Evolutionary conservation across 306 rosid species (phyloP), one percentile per base, ranked within the genome.

Genomic region (Vicia villosa): DNA sequence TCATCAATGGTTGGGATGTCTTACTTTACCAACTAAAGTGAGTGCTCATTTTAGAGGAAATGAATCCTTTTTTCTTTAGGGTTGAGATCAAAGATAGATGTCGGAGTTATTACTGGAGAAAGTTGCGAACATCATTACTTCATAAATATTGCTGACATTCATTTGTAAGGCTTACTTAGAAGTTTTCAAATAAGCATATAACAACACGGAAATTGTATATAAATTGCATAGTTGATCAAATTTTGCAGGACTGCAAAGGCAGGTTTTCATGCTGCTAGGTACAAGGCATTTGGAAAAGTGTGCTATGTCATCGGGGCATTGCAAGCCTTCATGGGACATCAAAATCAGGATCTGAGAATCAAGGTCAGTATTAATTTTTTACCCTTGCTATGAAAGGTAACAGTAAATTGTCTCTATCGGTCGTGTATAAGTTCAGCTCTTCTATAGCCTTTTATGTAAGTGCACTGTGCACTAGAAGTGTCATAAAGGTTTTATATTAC

Each of bases 211-310:
- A 28, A 75, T 78, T 50, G 41, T 72, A 66, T 72, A 68, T 49
- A 63, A 63, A 49, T 70, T 70, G 60, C 34, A 13, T 57, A 17
- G 46, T 56, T 42, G 51, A 34, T 22, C 17, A 41, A 54, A 54
- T 70, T 67, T 79, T 78, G 75, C 79, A 94, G 99, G 91, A 94
- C 95, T 62, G 99, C 99, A 19, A 94, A 90, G 81, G 99, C 97
- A 36, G 99, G 99, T 6, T 94, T 79, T 80, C 80, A 80, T 78
- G 91, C 96, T 73, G 84, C 97, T 68, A 83, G 86, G 65, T 91
- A 87, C 75, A 94, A 94, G 83, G 88, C 81, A 77, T 88, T 90
- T 43, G 99, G 99, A 55, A 90, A 91, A 66, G 78, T 94, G 59
- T 94, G 99, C 80, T 94, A 94, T 57, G 73, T 94, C 51, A 80